These are phyloP conservation scores for Corchorus olitorius DNA, from an alignment of 345 rosid genomes.

Conservation along the genomic window DNA sequence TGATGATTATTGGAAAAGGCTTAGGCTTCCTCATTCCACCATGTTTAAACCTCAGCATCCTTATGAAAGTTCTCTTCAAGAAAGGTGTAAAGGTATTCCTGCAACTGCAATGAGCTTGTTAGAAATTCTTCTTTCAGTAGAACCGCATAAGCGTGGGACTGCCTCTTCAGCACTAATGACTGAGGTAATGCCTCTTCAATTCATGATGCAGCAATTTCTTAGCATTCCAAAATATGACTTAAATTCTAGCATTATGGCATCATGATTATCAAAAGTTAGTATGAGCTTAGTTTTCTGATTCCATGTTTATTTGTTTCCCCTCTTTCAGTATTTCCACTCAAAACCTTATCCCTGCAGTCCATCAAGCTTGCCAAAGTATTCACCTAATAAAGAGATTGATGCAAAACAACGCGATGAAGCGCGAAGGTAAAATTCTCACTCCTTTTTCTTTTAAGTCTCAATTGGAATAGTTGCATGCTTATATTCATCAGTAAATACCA, in stretches of 20 bases:
- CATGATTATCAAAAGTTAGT: neutral
- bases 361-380: conserved; percentile 68
- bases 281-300: conserved; percentile 6
- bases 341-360: conserved; percentile 70
- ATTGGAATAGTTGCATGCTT: neutral
- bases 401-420: conserved; percentile 64
- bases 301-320: neutral
- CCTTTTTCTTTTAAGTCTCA: neutral
- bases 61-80: conserved; percentile 53
- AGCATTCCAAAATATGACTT: neutral
- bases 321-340: conserved; percentile 57
- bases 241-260: neutral
- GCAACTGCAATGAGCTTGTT: conserved; percentile 47
- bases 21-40: conserved; percentile 56
- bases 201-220: neutral
- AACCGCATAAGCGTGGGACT: conserved; percentile 72
- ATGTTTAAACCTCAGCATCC: conserved; percentile 67
- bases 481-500: neutral
- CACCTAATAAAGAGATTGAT: conserved; percentile 81
- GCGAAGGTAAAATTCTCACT: conserved; percentile 44
- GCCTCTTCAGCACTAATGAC: conserved; percentile 69
- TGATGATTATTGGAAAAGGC: conserved; percentile 67
- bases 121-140: conserved; percentile 60
- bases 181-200: conserved; percentile 37
- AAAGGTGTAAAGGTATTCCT: conserved; percentile 60